A percentile compares a stretch with the other conserved stretches of the same genome.
phyloP scores from a whole-genome alignment of 495 filamentous ascomycete genomes.

The Penicillium canariense region DNA sequence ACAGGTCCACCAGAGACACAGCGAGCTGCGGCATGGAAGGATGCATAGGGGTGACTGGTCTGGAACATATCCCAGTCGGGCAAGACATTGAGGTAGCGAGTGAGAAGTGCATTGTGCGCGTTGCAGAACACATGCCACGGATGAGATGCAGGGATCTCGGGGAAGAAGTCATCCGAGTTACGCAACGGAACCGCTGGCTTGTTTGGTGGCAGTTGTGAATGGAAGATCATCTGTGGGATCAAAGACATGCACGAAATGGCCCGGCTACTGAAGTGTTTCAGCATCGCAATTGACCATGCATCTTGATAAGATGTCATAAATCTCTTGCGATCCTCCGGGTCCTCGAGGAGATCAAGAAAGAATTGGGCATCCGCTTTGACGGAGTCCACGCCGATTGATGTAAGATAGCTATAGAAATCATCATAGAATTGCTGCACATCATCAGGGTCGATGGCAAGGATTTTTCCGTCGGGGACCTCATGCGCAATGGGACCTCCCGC shows the following conservation, averaged over 20 bases:
- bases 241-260: conserved; percentile 93
- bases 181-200: conserved; percentile 68
- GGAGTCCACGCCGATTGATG: conserved; percentile 64
- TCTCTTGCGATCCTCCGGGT: conserved; percentile 61
- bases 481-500: conserved; percentile 57
- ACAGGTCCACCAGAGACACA: conserved; percentile 90
- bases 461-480: conserved; percentile 21
- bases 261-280: conserved; percentile 72
- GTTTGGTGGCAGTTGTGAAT: conserved; percentile 72
- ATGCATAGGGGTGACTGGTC: conserved; percentile 71
- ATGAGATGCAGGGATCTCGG: conserved; percentile 70
- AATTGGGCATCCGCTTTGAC: conserved; percentile 94
- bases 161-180: conserved; percentile 95
- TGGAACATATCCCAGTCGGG: conserved; percentile 99
- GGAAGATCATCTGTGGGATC: conserved; percentile 78
- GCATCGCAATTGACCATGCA: conserved; percentile 74
- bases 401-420: conserved; percentile 86
- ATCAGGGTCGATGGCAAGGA: conserved; percentile 66
- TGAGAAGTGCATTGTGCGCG: conserved; percentile 85
- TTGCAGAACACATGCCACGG: conserved; percentile 95
- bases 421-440: conserved; percentile 77
- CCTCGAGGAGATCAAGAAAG: conserved; percentile 71
- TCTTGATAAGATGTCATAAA: conserved; percentile 77
- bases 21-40: conserved; percentile 84
- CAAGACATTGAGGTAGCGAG: conserved; percentile 66